Base-by-base conservation (phyloP, 2,329 filamentous ascomycete genomes). In the Penicillium psychrosexuale region DNA sequence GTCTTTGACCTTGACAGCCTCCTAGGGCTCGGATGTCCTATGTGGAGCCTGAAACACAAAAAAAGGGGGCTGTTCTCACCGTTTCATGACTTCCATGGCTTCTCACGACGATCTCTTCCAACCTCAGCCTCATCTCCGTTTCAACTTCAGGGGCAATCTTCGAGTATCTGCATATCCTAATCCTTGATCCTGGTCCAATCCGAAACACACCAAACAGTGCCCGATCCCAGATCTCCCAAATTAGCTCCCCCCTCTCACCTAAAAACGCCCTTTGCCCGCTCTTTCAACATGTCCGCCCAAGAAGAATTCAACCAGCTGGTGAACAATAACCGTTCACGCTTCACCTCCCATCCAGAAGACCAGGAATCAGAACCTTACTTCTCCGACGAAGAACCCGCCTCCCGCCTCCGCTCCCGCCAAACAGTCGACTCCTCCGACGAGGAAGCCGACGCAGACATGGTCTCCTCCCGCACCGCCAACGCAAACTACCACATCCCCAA, bases 231-330 rank as follows among this genome's bases (percentile, higher is more conserved):
- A 47, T 19, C 31, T 31, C 31, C 40, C 47, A 46, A 52, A 52
- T 56, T 56, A 61, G 55, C 57, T 42, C 51, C 57, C 46, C 22
- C 47, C 39, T 34, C 27, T 27, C 57, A 51, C 57, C 61, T 31
- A 44, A 31, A 45, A 22, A 42, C 38, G 28, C 50, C 50, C 56
- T 38, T 47, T 31, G 49, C 27, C 51, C 47, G 57, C 49, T 24
- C 47, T 62, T 64, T 66, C 70, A 73, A 56, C 40, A 77, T 77
- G 75, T 73, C 75, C 36, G 76, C 76, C 48, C 75, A 77, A 64
- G 77, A 78, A 66, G 77, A 79, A 70, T 76, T 77, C 62, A 72
- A 78, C 51, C 71, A 69, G 47, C 69, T 77, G 56, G 67, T 78
- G 42, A 68, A 69, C 54, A 68, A 63, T 57, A 72, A 71, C 45